Base-by-base conservation (phyloP, 106 monocot genomes). In the Acorus gramineus region DNA sequence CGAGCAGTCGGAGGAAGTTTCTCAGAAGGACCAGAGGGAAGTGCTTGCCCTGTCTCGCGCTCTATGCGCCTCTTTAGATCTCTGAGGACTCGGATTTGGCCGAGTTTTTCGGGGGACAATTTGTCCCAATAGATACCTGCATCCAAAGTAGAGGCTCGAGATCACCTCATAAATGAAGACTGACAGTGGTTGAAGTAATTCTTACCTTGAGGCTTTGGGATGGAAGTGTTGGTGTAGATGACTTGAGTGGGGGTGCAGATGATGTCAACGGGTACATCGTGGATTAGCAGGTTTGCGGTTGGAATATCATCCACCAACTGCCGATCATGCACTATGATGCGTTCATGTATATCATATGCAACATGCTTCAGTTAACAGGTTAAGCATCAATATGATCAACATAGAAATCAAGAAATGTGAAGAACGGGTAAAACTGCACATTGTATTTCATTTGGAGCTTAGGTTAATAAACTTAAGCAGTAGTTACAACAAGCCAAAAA, bases 121-220 rank as follows among this genome's bases (percentile, higher is more conserved):
- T 86, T 94, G 53, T 94, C 89, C 93, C 89, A 94, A 60, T 94
- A 94, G 42, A 94, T 94, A 59, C 93, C 89, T 93, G 28, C 3
- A 52, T 13, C 7, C 8, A 43, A 11, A 5, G 2, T 4, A 56
- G 67, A n/a, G 5, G 6, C 1, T 57, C 1, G 3, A 28, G 28
- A 28, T 28, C 28, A 28, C 28, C 11, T 56, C 14, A 46, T 54
- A 43, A 43, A 10, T 42, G 42, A 53, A 14, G 14, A 0, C 4
- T 7, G 44, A 4, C 11, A 6, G 14, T n/a, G 9, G 6, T 12
- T 59, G 14, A 11, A 14, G 58, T 42, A 42, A 49, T 57, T 3
- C 60, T 12, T 4, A 93, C 89, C 93, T 89, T 89, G 86, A 59
- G 89, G 93, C 55, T 93, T 93, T 42, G 86, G 89, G 42, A 93